phyloP scores from a whole-genome alignment of 257 asterid species.

The Nicotiana otophora region DNA sequence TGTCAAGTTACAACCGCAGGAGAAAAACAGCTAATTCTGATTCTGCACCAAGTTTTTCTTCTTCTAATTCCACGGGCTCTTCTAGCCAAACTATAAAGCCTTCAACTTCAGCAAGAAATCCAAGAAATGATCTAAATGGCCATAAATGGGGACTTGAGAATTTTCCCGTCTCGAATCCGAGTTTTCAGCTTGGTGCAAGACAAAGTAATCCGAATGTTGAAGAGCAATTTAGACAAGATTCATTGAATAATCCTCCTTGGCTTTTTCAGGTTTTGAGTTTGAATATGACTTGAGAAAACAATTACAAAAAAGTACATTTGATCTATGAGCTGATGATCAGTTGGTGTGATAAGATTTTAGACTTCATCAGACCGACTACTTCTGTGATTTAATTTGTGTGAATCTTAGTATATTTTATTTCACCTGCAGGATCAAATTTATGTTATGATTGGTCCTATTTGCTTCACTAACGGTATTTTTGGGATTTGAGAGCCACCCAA shows the following conservation, averaged over 20 bases:
- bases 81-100: conserved; percentile 25
- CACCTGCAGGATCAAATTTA: neutral
- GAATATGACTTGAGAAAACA: conserved; percentile 38
- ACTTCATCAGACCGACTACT: conserved; percentile 17
- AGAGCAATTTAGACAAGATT: conserved; percentile 42
- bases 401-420: neutral
- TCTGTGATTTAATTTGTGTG: conserved; percentile 25
- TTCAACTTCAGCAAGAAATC: conserved; percentile 14
- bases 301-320: neutral
- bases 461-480: neutral
- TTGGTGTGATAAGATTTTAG: conserved; percentile 10
- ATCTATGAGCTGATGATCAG: neutral
- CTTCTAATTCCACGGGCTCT: conserved; percentile 55
- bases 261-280: conserved; percentile 67
- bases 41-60: conserved; percentile 56
- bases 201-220: conserved; percentile 21
- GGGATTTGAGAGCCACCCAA: neutral
- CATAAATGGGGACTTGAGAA: conserved; percentile 47
- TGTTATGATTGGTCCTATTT: neutral
- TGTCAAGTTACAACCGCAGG: conserved; percentile 38
- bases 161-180: conserved; percentile 16
- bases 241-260: conserved; percentile 66
- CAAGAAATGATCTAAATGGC: conserved; percentile 8
- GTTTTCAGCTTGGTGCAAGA: conserved; percentile 16
- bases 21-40: conserved; percentile 32